These are phyloP conservation scores for Chlorella sorokiniana DNA, from an alignment of 139 green algal species.

Conservation along the genomic window DNA sequence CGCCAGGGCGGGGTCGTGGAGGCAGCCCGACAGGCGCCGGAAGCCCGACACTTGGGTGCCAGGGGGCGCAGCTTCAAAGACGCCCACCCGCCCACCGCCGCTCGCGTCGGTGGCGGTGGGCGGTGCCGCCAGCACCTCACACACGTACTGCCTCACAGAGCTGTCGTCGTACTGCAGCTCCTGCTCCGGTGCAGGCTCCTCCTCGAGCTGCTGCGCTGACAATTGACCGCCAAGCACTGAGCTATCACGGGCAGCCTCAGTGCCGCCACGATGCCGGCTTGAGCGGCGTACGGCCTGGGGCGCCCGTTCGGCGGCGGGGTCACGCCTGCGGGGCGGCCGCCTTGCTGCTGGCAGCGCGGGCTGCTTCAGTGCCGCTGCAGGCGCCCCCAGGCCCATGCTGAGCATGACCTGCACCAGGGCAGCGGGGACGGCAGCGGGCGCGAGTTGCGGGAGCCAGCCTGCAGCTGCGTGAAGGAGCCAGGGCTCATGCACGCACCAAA, in stretches of 20 bases:
- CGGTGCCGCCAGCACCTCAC: background rate
- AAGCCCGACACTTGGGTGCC: background rate
- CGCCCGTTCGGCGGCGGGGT: background rate
- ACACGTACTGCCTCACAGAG: slow-evolving; percentile 37
- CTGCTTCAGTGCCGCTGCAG: background rate
- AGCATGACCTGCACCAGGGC: slow-evolving; percentile 12
- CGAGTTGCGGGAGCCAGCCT: background rate
- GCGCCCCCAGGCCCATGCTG: background rate
- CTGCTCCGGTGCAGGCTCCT: background rate
- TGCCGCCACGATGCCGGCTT: background rate
- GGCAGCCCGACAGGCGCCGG: slow-evolving; percentile 3
- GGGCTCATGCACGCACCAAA: background rate
- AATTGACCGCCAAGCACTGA: background rate
- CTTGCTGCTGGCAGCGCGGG: background rate
- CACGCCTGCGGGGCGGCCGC: too few relatives aligned
- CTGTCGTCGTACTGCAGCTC: slow-evolving; percentile 30
- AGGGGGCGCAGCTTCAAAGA: background rate
- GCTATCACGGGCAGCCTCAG: too few relatives aligned
- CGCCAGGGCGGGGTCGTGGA: slow-evolving; percentile 26
- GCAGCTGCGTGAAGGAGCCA: background rate
- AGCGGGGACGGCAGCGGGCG: background rate
- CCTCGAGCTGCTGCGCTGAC: background rate
- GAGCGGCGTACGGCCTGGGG: background rate
- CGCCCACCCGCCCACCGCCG: too few relatives aligned
- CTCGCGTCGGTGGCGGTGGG: background rate